Evolutionary conservation across 768 basidiomycete genomes (phyloP), one percentile per base, ranked within the genome.

Genomic region (Mycena filopes): DNA sequence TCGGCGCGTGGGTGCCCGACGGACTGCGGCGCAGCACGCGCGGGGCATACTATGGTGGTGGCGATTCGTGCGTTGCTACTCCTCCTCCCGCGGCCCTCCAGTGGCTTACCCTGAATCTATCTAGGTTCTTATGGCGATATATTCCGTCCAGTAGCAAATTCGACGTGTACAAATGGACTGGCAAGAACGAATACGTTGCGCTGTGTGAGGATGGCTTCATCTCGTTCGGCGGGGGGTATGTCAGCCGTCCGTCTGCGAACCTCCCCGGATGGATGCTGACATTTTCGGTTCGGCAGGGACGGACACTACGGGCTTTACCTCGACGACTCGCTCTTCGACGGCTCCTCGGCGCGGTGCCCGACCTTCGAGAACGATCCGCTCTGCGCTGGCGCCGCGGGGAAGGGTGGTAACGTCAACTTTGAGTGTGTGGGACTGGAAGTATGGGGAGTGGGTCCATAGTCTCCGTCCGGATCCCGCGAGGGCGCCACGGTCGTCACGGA

Each of bases 401-500:
- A 79, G 58, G 86, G 84, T 80, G 82, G n/a, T 79, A 51, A 81
- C 9, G 84, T 84, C 11, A 77, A 81, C n/a, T 99, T 98, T 69
- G 95, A 97, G 73, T 95, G 95, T 76, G 90, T 97, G 0, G 95
- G 92, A 16, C 76, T 99, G 57, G 96, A 98, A 73, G 94, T 96
- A 0, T 98, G 96, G 96, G 90, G 87, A 5, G 80, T 95, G 45
- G 89, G 89, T 4, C 79, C 82, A 38, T 80, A 73, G 28, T 11
- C 26, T 29, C 45, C 40, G 23, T 20, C 9, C 40, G 13, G 26
- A 36, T 33, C 38, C 36, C 50, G 23, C 23, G 12, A 23, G 33
- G 23, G 50, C 16, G n/a, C 31, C 31, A 38, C 33, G 36, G 10
- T 21, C 28, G 29, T 49, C 48, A 20, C 29, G 48, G 48, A 28